phyloP scores from a whole-genome alignment of 495 filamentous ascomycete genomes.

The Lasiosphaeria miniovina region DNA sequence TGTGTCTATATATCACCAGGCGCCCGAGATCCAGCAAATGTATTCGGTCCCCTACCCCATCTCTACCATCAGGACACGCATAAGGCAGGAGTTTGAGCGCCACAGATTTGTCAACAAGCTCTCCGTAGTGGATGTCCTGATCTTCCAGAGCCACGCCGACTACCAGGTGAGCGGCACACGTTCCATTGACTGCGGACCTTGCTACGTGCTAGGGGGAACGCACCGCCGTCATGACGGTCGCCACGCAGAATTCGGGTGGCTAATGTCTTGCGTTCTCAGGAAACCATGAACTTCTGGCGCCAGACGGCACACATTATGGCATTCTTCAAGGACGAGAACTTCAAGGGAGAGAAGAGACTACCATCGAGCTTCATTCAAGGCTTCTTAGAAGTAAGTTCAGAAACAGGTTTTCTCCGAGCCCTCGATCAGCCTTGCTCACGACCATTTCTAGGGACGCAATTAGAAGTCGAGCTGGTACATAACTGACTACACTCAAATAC shows the following conservation, averaged over 20 bases:
- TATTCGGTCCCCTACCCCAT: constrained; percentile 89
- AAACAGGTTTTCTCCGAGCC: background rate
- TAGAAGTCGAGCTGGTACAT: constrained; percentile 29
- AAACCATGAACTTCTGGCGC: constrained; percentile 99
- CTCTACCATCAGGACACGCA: constrained; percentile 83
- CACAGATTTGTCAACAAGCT: constrained; percentile 91
- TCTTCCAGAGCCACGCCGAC: constrained; percentile 84
- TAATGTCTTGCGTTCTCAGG: constrained; percentile 49
- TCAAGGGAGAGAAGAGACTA: constrained; percentile 64
- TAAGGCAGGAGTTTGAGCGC: constrained; percentile 96
- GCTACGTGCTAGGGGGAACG: too few relatives aligned
- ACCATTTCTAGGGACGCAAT: constrained; percentile 46
- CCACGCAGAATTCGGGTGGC: background rate
- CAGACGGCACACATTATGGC: constrained; percentile 95
- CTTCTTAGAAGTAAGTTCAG: constrained; percentile 73
- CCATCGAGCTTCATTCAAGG: constrained; percentile 86
- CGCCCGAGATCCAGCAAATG: constrained; percentile 93
- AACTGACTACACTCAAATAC: background rate
- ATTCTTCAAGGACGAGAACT: constrained; percentile 89
- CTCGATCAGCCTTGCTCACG: constrained; percentile 6
- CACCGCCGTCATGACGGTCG: too few relatives aligned
- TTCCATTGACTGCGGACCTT: background rate
- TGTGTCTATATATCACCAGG: constrained; percentile 48
- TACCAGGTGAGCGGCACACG: constrained; percentile 60
- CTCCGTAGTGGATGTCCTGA: constrained; percentile 78